Conservation (phyloP, 371 early-diverging fungal genomes). For the Apophysomyces elegans region DNA sequence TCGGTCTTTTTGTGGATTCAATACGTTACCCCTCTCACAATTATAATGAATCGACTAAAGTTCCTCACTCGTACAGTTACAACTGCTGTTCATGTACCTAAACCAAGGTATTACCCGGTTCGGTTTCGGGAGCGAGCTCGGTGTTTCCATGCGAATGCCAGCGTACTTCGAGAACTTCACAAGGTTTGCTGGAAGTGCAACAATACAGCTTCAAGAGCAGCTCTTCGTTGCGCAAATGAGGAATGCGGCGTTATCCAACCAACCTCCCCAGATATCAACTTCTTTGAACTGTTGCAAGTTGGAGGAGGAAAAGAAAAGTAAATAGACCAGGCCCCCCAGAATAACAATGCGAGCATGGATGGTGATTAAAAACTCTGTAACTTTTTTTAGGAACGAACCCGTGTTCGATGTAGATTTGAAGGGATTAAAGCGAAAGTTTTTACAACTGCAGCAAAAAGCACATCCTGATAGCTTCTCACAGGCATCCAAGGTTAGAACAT, state of each 20-base stretch:
- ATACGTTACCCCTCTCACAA: neutral
- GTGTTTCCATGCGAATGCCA: neutral
- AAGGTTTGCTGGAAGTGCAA: constrained; percentile 42
- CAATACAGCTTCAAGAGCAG: constrained; percentile 31
- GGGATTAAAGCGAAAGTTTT: constrained; percentile 66
- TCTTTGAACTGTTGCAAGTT: constrained; percentile 56
- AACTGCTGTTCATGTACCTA: neutral
- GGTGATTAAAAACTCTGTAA: neutral
- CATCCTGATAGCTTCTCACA: constrained; percentile 88
- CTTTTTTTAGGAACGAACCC: neutral
- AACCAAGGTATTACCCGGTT: neutral
- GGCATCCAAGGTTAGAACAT: constrained; percentile 59
- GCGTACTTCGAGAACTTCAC: neutral
- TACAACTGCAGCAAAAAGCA: constrained; percentile 78
- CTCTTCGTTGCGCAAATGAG: constrained; percentile 45
- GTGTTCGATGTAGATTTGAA: constrained; percentile 73
- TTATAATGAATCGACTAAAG: neutral
- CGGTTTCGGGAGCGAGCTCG: neutral
- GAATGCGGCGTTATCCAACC: constrained; percentile 68
- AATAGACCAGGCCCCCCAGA: neutral
- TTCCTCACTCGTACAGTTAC: neutral
- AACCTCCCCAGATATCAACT: constrained; percentile 53
- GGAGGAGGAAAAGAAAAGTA: constrained; percentile 22
- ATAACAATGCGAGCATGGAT: too few species aligned
- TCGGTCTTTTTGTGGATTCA: neutral